Evolutionary conservation across 2,329 filamentous ascomycete genomes (phyloP).

Genomic region (Diaporthe citrichinensis): DNA sequence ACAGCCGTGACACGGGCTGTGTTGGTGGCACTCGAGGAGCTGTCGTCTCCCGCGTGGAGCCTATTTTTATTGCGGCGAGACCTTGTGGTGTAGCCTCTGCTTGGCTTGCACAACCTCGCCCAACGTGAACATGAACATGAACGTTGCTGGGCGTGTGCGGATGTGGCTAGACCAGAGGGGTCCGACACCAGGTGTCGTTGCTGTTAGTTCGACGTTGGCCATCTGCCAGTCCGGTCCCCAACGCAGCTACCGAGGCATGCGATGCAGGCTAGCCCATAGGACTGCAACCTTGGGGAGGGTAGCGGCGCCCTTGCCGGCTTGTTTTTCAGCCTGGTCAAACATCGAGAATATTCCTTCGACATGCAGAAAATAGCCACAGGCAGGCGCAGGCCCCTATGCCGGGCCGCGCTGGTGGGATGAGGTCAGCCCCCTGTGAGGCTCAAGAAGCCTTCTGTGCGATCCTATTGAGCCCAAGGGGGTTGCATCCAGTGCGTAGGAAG

Average conservation of each 20-base stretch:
- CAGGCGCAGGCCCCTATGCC: conserved; percentile 4
- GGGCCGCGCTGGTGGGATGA: conserved; percentile 25
- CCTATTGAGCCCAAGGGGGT: conserved; percentile 9
- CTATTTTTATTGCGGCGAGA: conserved; percentile 38
- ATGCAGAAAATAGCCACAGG: conserved; percentile 35
- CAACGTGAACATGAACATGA: conserved; percentile 1
- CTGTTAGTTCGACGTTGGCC: conserved; percentile 16
- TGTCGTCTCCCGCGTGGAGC: conserved; percentile 40
- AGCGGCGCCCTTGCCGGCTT: conserved; percentile 27
- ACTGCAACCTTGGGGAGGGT: conserved; percentile 20
- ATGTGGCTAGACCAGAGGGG: conserved; percentile 1
- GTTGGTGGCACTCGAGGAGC: conserved; percentile 32
- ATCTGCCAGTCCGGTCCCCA: conserved; percentile 17
- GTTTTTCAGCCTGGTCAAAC: conserved; percentile 29
- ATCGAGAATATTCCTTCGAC: conserved; percentile 35
- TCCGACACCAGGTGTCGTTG: conserved; percentile 32
- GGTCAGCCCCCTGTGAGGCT: conserved; percentile 39
- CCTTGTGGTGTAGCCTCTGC: conserved; percentile 31
- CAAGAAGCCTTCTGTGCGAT: conserved; percentile 34
- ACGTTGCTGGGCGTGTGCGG: neutral
- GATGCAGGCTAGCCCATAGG: conserved; percentile 13
- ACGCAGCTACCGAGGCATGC: conserved; percentile 29
- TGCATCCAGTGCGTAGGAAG: conserved; percentile 12
- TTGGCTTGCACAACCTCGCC: conserved; percentile 22
- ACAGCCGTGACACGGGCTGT: conserved; percentile 37